Base-by-base conservation (phyloP, 306 rosid genomes). In the Rubus parviflorus region DNA sequence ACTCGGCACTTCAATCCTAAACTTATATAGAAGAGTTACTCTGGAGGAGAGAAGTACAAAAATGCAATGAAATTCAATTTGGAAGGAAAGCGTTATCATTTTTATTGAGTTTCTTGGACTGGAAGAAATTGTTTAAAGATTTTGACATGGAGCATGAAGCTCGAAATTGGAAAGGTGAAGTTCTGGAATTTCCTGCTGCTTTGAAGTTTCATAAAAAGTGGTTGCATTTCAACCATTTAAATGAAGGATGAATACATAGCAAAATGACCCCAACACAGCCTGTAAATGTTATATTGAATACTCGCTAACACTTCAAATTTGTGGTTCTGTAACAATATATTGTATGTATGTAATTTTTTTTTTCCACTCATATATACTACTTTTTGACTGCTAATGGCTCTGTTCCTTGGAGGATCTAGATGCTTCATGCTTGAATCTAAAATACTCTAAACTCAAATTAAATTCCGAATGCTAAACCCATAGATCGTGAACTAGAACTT, bases 261-360 rank as follows among this genome's bases (percentile, higher is more conserved):
- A 41, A 68, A 57, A 22, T 23, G 58, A 67, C 62, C 60, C 68
- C 74, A 66, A 83, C 84, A 23, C 84, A 41, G 74, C 79, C 51
- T 82, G 97, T 87, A 85, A 82, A 92, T 89, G 69, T 80, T 52
- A 72, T 77, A 81, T 80, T 86, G 45, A 63, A 70, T 15, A 79
- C 80, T 77, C 15, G 23, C 70, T 64, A 77, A 84, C 81, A 83
- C 75, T 64, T 73, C 82, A 83, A 72, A 83, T 86, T 91, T 86
- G 79, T 83, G 78, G 65, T 72, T 58, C 49, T 72, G 49, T 43
- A 41, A n/a, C n/a, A n/a, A n/a, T n/a, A n/a, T n/a, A n/a, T n/a
- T n/a, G 35, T 30, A 30, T 30, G 35, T 3, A 43, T 22, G 23
- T 76, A 56, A 54, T 16, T 53, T 30, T 30, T 30, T 30, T 30